Evolutionary conservation across 2,329 filamentous ascomycete genomes (phyloP), one percentile per base, ranked within the genome.

Genomic region (Fusarium duplospermum): DNA sequence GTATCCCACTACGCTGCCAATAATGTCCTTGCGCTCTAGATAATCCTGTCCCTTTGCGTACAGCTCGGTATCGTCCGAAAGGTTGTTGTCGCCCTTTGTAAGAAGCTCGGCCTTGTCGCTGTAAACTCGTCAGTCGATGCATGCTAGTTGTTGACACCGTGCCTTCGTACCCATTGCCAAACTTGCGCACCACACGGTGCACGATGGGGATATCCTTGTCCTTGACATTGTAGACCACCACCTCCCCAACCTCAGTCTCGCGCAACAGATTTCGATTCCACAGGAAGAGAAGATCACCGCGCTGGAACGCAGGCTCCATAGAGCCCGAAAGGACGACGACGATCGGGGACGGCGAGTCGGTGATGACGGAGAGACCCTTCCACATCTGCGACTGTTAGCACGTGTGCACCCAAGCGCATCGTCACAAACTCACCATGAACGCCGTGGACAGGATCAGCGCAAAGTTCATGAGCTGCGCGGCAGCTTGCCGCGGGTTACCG

Each of bases 131-230:
- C 60, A 75, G 70, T 61, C 10, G 36, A 24, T 68, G 20, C 16
- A 7, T 40, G 14, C 4, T 4, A 6, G 6, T 24, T n/a, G n/a
- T n/a, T n/a, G n/a, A n/a, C n/a, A n/a, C n/a, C 8, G 4, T 14
- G 7, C 10, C 13, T 1, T 82, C 87, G 67, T 80, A 89, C 86
- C 90, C 90, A 33, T 79, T 78, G 24, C 91, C 90, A 81, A 92
- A 92, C 81, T 91, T 91, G 84, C 95, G 90, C 64, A 98, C 93
- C 11, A 98, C 89, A 60, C 96, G 88, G 86, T 99, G 96, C 76
- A 99, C 96, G 83, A 99, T 99, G 33, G 96, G 96, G 73, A 99
- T 98, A 76, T 98, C 94, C 87, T 98, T 99, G 67, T 93, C 95
- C 82, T 91, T 90, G 63, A 98, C 93, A 81, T 97, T 97, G 84